Base-by-base conservation (phyloP, 2,329 filamentous ascomycete species). In the Magnaporthiopsis incrustans region DNA sequence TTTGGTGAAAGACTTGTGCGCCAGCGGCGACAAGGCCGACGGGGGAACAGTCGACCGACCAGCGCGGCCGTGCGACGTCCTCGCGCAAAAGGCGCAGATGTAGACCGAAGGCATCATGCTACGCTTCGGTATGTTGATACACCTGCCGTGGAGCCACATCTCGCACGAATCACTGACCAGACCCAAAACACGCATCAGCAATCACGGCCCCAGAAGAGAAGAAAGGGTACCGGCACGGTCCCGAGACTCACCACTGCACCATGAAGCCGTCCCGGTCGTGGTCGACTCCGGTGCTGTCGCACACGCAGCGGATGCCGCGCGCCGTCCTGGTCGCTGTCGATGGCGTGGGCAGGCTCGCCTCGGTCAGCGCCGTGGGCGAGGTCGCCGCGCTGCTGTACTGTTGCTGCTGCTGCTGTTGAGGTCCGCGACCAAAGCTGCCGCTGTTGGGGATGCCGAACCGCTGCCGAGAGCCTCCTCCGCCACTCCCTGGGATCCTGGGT, bases 141-240 rank as follows among this genome's bases (percentile, higher is more conserved):
- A 89, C 64, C 78, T 79, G n/a, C 83, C 84, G 70, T 89, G 86
- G 35, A 88, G 81, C 80, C 82, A 86, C 77, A 86, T 82, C 69
- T 88, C 85, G 71, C 86, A 89, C 30, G 84, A 85, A 74, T 87
- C 82, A 69, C 85, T 88, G 68, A 25, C 44, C 58, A 14, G 22
- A 18, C 6, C 18, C 33, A 12, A n/a, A 22, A 8, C 15, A 10
- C 44, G 22, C 8, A 5, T 53, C 18, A 53, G 44, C 44, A 53
- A 53, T 15, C 44, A 8, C 44, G 1, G 44, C 6, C 18, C 7
- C 44, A 22, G 3, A 27, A 58, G 32, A 57, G 5, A 18, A 59
- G 27, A 12, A 63, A n/a, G 58, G 58, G 27, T 5, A n/a, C 53
- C 35, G 64, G 26, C n/a, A 10, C 14, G 5, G n/a, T 26, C 22